Evolutionary conservation across 768 basidiomycete species (phyloP), one percentile per base, ranked within the genome.

Genomic region (Agrocybe pediades): DNA sequence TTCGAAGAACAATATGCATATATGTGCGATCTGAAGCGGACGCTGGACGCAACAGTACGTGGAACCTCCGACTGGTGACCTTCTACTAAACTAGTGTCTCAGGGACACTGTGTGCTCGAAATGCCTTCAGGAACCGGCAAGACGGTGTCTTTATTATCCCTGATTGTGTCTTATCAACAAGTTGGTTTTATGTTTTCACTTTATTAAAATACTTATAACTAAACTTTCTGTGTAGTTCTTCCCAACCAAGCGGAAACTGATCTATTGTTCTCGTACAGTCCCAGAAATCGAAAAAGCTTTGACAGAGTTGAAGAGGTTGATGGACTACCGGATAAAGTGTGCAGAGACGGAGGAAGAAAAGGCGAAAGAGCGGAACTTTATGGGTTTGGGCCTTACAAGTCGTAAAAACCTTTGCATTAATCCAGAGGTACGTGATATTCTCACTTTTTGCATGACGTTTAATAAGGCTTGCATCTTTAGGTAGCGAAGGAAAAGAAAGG

Each of bases 121-220:
- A 99, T 99, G 97, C 97, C 97, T 57, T 98, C 97, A 9, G 97
- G 97, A 15, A 99, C 97, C 19, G 97, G 97, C 20, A 99, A 99
- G 77, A 99, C 97, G 0, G 97, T 99, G 21, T 98, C 95, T 9
- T 77, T 99, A 8, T 78, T 99, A 16, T 95, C 92, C 2, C 73
- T 99, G 51, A 99, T 99, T 72, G 90, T 99, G 30, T 97, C 96
- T 13, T 99, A 98, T 66, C 96, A 98, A 72, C 95, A 97, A 77
- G 96, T 91, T 54, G 55, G 60, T 23, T 2, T 15, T 6, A 53
- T 17, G 9, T 19, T 11, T 23, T 26, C 42, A 41, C 39, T 47
- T 25, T 51, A 2, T n/a, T 42, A 33, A 43, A 17, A 44, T 2
- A 36, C 9, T 21, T 40, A 36, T 51, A 53, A 54, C 52, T 29